Conservation (phyloP, 2,329 filamentous ascomycete genomes). For the Neoarthrinium moseri region DNA sequence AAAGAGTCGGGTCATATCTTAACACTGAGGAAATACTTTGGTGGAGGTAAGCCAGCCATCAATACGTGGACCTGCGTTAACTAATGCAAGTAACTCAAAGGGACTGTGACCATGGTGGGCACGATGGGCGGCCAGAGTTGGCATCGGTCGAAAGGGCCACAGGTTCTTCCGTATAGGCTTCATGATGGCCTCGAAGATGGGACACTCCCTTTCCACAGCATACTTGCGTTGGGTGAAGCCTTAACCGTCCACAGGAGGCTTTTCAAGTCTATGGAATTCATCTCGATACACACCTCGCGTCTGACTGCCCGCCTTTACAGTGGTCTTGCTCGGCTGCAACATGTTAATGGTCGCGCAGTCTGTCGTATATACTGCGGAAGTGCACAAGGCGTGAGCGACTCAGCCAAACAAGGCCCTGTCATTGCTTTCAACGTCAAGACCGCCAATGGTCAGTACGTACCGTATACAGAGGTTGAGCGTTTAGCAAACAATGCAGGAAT, state of each 20-base stretch:
- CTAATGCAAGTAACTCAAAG: neutral
- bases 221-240: constrained; percentile 60
- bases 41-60: constrained; percentile 43
- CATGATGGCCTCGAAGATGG: constrained; percentile 67
- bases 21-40: constrained; percentile 60
- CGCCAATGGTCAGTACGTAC: constrained; percentile 51
- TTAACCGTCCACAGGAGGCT: constrained; percentile 55
- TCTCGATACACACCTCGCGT: constrained; percentile 57
- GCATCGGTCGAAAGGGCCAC: constrained; percentile 17
- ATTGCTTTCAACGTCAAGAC: constrained; percentile 62
- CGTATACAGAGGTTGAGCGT: constrained; percentile 59
- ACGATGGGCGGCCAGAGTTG: constrained; percentile 35
- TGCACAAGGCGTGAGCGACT: constrained; percentile 46
- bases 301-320: constrained; percentile 50
- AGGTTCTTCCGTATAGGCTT: constrained; percentile 37
- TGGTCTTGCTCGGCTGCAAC: constrained; percentile 44
- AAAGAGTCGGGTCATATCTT: constrained; percentile 54
- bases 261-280: constrained; percentile 56
- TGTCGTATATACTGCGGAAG: constrained; percentile 56
- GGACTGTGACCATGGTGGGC: constrained; percentile 62
- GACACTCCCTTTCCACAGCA: constrained; percentile 64
- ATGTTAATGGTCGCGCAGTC: constrained; percentile 51
- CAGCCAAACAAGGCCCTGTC: constrained; percentile 56
- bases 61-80: neutral
- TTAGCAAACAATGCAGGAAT: constrained; percentile 54